phyloP scores from a whole-genome alignment of 2,329 filamentous ascomycete species.

The Colletotrichum sp. region DNA sequence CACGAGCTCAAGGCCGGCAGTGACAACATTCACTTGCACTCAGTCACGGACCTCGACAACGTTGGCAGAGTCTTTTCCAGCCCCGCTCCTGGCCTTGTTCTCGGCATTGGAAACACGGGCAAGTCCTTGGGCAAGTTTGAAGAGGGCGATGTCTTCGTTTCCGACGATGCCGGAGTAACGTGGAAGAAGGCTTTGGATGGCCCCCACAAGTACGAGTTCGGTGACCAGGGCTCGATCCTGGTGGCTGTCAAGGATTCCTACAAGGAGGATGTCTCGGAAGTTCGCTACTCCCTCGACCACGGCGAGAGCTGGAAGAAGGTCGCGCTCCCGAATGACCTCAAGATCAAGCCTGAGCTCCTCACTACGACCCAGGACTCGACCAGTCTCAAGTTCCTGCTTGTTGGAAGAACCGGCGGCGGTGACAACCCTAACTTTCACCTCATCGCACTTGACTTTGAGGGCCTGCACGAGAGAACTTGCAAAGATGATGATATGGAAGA shows the following conservation, averaged over 20 bases:
- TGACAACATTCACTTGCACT: slow-evolving; percentile 83
- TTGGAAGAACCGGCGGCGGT: slow-evolving; percentile 62
- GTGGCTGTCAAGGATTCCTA: slow-evolving; percentile 81
- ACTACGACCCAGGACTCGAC: slow-evolving; percentile 94
- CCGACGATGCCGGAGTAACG: slow-evolving; percentile 85
- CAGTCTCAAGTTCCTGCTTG: slow-evolving; percentile 85
- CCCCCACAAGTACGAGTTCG: slow-evolving; percentile 95
- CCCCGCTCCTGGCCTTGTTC: slow-evolving; percentile 88
- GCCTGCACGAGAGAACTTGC: slow-evolving; percentile 81
- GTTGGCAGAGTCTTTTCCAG: slow-evolving; percentile 90
- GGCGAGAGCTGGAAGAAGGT: slow-evolving; percentile 81
- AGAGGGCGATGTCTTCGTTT: slow-evolving; percentile 84
- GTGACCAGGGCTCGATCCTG: slow-evolving; percentile 88
- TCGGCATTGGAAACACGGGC: slow-evolving; percentile 93
- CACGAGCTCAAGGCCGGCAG: slow-evolving; percentile 72
- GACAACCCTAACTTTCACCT: slow-evolving; percentile 63
- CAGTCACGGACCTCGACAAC: slow-evolving; percentile 84
- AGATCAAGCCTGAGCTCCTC: slow-evolving; percentile 74
- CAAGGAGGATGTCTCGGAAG: slow-evolving; percentile 60
- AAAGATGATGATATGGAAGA: slow-evolving; percentile 79
- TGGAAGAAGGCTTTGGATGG: slow-evolving; percentile 80
- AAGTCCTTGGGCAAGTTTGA: slow-evolving; percentile 72
- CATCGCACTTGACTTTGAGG: slow-evolving; percentile 83
- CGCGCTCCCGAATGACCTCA: slow-evolving; percentile 69
- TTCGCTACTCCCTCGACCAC: slow-evolving; percentile 85